Base-by-base conservation (phyloP, 2,329 filamentous ascomycete species). In the Xylaria polymorpha region DNA sequence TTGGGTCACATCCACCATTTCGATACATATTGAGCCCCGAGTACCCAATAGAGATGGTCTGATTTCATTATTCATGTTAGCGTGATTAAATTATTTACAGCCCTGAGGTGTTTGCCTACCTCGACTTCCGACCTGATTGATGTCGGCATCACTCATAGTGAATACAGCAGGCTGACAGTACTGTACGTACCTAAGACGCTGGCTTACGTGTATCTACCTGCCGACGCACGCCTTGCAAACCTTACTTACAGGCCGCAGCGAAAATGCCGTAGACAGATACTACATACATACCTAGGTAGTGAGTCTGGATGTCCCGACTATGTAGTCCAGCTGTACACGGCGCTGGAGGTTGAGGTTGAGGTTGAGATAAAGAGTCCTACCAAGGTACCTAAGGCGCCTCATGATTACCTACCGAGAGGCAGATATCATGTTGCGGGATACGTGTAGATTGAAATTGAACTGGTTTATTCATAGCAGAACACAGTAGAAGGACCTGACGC, bases 201-300 rank as follows among this genome's bases (percentile, higher is more conserved):
- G 15, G 50, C 50, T 53, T 32, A 53, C 50, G 50, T 53, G 29
- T 53, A 25, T 18, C 50, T n/a, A 14, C 25, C 43, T 44, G 18
- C 12, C 37, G 37, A 41, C 12, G 4, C 12, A 9, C 37, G 43
- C 43, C 43, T 44, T 44, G 43, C 5, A n/a, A 10, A n/a, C 43
- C n/a, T 7, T 44, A 37, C 10, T 12, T 37, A 37, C 12, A 41
- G 37, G 37, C 9, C 37, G 14, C 3, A 41, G 12, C 37, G 25
- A 50, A 22, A 6, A 20, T 3, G 14, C 44, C 12, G 46, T 50
- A n/a, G 50, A 53, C 25, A 4, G 25, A 29, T 29, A 29, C 4
- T 29, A 29, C 25, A 29, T n/a, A n/a, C n/a, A n/a, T n/a, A n/a
- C n/a, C n/a, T n/a, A n/a, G n/a, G n/a, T n/a, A n/a, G n/a, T n/a